Base-by-base conservation (phyloP, 2,329 filamentous ascomycete species). In the Penicillium hesseltinei region DNA sequence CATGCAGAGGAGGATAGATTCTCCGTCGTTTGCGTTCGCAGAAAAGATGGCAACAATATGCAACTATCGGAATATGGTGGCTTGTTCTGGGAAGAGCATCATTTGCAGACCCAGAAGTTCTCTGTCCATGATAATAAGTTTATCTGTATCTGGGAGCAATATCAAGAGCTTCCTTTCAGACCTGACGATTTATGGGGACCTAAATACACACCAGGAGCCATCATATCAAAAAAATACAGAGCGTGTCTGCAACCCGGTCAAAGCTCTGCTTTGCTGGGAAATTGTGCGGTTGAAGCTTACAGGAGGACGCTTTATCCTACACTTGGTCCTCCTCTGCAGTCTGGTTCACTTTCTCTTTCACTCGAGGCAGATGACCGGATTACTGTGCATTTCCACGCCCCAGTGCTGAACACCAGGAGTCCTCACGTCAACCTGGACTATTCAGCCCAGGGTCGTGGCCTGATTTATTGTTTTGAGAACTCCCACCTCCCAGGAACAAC, bases 11-110 rank as follows among this genome's bases (percentile, higher is more conserved):
- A 57, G 29, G 59, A 65, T 36, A 44, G 45, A 29, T 42, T 72
- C n/a, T 62, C 60, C 2, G 56, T 64, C 2, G 51, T 66, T 27
- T 59, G 58, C 35, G 19, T 66, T 21, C 46, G 58, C 21, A n/a
- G 11, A 6, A 55, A 43, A 21, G 23, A 39, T 11, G 11, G 21
- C 4, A 10, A 19, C 4, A 11, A 47, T 2, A 10, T 10, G 7
- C 13, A 27, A 15, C 2, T 10, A 29, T 6, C 3, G 19, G 5
- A n/a, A 19, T 5, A 17, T 8, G 2, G 1, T 10, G 0, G 3
- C 4, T 19, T 29, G 13, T 7, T 5, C 5, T 8, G 9, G 21
- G 13, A 35, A 2, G 17, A 17, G 5, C 33, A 48, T 38, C 15
- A 38, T 6, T 25, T 57, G 29, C 51, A 38, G 7, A 25, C 17